Evolutionary conservation across 768 basidiomycete genomes (phyloP).

Genomic region (Paxillus involutus): DNA sequence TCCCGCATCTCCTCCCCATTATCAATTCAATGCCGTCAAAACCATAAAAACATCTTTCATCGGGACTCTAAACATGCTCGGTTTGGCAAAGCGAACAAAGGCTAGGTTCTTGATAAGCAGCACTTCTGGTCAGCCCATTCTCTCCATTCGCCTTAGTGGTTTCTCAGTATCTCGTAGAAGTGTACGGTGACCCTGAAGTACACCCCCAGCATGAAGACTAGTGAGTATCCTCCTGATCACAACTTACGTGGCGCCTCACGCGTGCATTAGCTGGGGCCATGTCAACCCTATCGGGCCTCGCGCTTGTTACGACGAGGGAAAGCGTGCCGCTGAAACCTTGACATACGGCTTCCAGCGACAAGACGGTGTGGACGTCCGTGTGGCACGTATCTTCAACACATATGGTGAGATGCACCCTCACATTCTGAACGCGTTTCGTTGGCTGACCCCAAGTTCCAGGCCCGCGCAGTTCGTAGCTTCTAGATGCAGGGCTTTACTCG

Average conservation of each 20-base stretch:
- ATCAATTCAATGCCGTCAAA: constrained; percentile 97
- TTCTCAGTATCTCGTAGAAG: constrained; percentile 52
- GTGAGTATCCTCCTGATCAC: constrained; percentile 43
- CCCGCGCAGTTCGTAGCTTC: constrained; percentile 66
- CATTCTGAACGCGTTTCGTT: not conserved
- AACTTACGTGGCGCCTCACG: constrained; percentile 13
- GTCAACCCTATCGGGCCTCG: constrained; percentile 98
- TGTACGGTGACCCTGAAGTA: constrained; percentile 97
- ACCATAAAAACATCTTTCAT: constrained; percentile 98
- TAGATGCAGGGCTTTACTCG: not conserved
- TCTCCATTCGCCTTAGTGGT: not conserved
- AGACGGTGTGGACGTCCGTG: constrained; percentile 93
- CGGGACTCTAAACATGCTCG: constrained; percentile 99
- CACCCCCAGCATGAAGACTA: constrained; percentile 97
- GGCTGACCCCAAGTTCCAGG: constrained; percentile 23
- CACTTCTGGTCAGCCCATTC: constrained; percentile 73
- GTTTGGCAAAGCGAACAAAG: constrained; percentile 94
- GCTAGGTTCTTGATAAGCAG: constrained; percentile 95
- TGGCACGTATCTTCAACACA: constrained; percentile 98
- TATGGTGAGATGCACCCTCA: constrained; percentile 49
- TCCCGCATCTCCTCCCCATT: constrained; percentile 95
- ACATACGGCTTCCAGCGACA: constrained; percentile 96
- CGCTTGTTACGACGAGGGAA: constrained; percentile 99
- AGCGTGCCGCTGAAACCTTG: constrained; percentile 97
- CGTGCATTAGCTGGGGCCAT: constrained; percentile 79